A percentile compares a stretch with the other conserved stretches of the same genome.
Conservation (phyloP, 1,139 yeast species). For the Suhomyces taliae region DNA sequence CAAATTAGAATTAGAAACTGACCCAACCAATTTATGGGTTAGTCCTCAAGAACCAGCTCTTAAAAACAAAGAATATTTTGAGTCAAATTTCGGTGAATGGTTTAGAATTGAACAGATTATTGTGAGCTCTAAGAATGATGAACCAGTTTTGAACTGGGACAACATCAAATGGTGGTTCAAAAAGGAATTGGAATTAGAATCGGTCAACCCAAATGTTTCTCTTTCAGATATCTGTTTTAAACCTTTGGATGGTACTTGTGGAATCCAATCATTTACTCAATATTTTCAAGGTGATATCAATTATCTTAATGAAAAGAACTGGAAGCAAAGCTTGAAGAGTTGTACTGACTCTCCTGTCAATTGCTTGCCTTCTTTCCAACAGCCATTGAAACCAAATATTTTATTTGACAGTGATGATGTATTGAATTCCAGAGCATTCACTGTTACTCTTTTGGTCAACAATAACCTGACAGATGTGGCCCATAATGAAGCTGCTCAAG, state of each 20-base stretch:
- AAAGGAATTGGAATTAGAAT: conserved; percentile 58
- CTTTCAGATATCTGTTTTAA: conserved; percentile 79
- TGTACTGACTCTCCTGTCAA: conserved; percentile 85
- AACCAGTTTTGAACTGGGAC: conserved; percentile 62
- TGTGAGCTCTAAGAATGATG: conserved; percentile 64
- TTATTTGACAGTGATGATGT: conserved; percentile 58
- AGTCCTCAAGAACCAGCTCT: conserved; percentile 75
- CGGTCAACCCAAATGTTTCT: conserved; percentile 24
- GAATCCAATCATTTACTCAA: conserved; percentile 87
- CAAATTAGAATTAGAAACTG: conserved; percentile 62
- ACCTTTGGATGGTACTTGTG: conserved; percentile 78
- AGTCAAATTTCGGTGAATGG: conserved; percentile 85
- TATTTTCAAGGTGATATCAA: conserved; percentile 70
- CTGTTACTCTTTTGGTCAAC: conserved; percentile 67
- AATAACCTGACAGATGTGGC: conserved; percentile 38
- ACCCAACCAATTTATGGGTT: conserved; percentile 89
- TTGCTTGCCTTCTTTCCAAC: conserved; percentile 88
- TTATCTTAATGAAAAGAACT: conserved; percentile 48
- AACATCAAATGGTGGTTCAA: conserved; percentile 86
- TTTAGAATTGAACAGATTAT: conserved; percentile 85
- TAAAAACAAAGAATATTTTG: conserved; percentile 68
- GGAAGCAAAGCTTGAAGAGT: conserved; percentile 52
- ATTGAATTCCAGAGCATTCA: conserved; percentile 65
- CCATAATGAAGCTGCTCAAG: conserved; percentile 44
- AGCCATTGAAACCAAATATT: conserved; percentile 73